Conservation (phyloP, 2,329 filamentous ascomycete species). For the Fusarium camptoceras region DNA sequence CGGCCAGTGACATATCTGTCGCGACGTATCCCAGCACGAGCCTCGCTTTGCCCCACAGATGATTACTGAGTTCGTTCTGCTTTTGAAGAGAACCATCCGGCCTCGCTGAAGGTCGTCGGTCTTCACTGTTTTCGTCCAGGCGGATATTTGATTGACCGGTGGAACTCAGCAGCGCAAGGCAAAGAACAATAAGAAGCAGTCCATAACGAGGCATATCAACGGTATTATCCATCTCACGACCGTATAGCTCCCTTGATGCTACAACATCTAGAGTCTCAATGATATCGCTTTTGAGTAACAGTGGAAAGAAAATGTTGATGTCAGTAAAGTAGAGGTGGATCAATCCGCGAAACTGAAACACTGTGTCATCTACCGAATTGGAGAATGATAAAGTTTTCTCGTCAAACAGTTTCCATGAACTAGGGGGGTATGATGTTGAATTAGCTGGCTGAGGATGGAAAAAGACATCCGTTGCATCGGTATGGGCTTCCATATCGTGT, state of each 20-base stretch:
- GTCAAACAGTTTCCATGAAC: conserved; percentile 21
- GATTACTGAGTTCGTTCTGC: accelerated
- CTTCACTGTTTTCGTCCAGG: background rate
- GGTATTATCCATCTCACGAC: accelerated
- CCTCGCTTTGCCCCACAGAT: conserved; percentile 43
- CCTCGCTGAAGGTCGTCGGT: background rate
- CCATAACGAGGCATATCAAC: conserved; percentile 8
- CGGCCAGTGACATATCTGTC: conserved; percentile 34
- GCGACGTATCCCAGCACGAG: conserved; percentile 40
- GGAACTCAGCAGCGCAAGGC: conserved; percentile 1
- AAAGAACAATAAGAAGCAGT: conserved; percentile 15
- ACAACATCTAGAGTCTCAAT: background rate
- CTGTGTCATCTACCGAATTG: accelerated
- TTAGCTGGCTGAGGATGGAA: background rate
- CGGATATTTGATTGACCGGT: background rate
- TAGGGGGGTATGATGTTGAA: background rate
- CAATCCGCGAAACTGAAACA: background rate
- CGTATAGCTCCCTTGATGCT: background rate
- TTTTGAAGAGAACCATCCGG: background rate
- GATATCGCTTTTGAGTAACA: conserved; percentile 7
- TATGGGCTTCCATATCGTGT: background rate
- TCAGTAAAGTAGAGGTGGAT: conserved; percentile 40
- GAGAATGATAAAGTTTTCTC: background rate
- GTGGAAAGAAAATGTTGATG: conserved; percentile 46
- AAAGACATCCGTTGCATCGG: conserved; percentile 29